Evolutionary conservation across 805 yeast species (phyloP).

Genomic region (Ogataea philodendri): DNA sequence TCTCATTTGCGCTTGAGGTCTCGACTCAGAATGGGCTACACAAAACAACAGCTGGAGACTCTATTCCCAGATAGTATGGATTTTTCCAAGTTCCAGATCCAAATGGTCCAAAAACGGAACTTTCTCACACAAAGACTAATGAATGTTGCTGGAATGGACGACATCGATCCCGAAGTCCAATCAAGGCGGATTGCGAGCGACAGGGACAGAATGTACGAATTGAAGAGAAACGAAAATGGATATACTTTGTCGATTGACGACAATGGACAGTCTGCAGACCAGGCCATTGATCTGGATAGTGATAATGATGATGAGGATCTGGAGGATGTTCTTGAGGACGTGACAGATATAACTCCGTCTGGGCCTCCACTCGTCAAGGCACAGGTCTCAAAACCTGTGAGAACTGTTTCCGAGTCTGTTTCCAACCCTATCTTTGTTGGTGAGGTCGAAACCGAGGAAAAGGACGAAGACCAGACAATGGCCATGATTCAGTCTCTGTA

Average conservation of each 20-base stretch:
- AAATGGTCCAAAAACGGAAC: slow-evolving; percentile 89
- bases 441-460: slow-evolving; percentile 1
- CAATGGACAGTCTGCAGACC: slow-evolving; percentile 39
- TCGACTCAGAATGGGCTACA: slow-evolving; percentile 90
- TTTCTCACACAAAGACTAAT: slow-evolving; percentile 83
- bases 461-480: slow-evolving; percentile 25
- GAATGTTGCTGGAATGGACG: slow-evolving; percentile 79
- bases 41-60: slow-evolving; percentile 80
- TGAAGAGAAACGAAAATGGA: slow-evolving; percentile 76
- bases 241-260: slow-evolving; percentile 69
- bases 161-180: slow-evolving; percentile 36
- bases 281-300: slow-evolving; percentile 42
- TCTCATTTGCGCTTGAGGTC: slow-evolving; percentile 82
- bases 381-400: no score
- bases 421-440: slow-evolving; percentile 22
- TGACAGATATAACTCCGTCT: slow-evolving; percentile 14
- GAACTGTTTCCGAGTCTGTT: no score
- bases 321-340: slow-evolving; percentile 55
- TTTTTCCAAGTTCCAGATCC: slow-evolving; percentile 88
- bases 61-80: slow-evolving; percentile 85
- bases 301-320: slow-evolving; percentile 50
- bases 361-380: no score
- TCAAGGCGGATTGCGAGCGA: slow-evolving; percentile 79
- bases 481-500: slow-evolving; percentile 33
- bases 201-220: slow-evolving; percentile 67